Percentiles rank a stretch among this genome's conserved stretches.
Evolutionary conservation across 768 basidiomycete genomes (phyloP).

Genomic region (Boletus vinaceobasis): DNA sequence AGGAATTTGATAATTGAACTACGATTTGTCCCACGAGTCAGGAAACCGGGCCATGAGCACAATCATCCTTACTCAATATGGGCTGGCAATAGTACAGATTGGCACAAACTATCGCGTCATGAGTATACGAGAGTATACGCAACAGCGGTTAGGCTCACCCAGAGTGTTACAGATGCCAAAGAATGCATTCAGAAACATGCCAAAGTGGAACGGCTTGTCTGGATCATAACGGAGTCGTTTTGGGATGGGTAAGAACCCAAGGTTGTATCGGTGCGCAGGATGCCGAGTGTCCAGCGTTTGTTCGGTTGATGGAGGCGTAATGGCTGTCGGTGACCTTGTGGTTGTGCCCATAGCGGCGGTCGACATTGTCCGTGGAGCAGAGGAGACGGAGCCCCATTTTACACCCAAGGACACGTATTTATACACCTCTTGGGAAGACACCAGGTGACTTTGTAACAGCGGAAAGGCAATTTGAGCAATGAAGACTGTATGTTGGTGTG

Average conservation of each 20-base stretch:
- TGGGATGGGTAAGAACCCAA: conserved; percentile 62
- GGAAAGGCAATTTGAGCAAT: neutral
- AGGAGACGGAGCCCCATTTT: conserved; percentile 1
- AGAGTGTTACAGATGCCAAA: conserved; percentile 61
- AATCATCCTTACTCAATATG: conserved; percentile 52
- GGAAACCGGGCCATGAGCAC: neutral
- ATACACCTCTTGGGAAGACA: conserved; percentile 1
- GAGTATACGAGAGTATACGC: neutral
- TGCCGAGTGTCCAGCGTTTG: neutral
- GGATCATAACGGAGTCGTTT: conserved; percentile 47
- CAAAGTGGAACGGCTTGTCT: conserved; percentile 47
- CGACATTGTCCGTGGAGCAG: conserved; percentile 1
- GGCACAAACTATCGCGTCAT: conserved; percentile 37
- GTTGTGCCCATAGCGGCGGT: neutral
- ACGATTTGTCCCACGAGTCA: neutral
- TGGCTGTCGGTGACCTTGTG: neutral
- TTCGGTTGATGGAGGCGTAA: too few relatives aligned
- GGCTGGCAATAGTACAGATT: conserved; percentile 83
- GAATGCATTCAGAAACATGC: conserved; percentile 47
- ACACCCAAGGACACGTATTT: neutral
- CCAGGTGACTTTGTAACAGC: neutral
- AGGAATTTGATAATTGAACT: conserved; percentile 35
- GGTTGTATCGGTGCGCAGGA: conserved; percentile 33
- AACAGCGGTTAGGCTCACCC: conserved; percentile 6
- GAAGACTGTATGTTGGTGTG: neutral